Evolutionary conservation across 2,329 filamentous ascomycete species (phyloP).

Genomic region (Trichoderma sp.): DNA sequence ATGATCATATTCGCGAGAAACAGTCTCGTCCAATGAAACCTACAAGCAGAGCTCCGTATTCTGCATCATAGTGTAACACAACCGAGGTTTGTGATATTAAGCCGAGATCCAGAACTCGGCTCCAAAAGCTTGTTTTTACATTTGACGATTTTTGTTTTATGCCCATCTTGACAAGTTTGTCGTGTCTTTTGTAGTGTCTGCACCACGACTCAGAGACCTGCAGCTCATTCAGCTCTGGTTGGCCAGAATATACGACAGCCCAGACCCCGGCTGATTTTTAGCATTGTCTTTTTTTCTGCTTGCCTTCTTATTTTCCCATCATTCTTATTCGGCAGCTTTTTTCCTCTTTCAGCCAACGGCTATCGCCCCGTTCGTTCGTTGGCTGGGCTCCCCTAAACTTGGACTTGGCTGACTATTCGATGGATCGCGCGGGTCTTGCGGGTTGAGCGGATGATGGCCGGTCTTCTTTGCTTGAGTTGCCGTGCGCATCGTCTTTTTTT

Average conservation of each 20-base stretch:
- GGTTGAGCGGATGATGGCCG: not conserved
- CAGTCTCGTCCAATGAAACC: not conserved
- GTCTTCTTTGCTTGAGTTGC: too few species aligned
- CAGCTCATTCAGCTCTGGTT: not conserved
- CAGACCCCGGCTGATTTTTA: not conserved
- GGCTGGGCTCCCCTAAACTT: not conserved
- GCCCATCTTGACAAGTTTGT: not conserved
- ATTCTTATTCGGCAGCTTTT: not conserved
- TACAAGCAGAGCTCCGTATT: not conserved
- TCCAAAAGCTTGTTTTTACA: not conserved
- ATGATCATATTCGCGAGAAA: not conserved
- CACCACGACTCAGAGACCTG: not conserved
- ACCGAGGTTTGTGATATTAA: not conserved
- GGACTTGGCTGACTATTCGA: not conserved
- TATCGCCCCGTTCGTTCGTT: not conserved
- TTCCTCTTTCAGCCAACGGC: conserved; percentile 3
- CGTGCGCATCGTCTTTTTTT: not conserved
- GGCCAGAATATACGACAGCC: not conserved
- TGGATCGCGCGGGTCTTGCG: not conserved
- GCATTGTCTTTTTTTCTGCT: not conserved
- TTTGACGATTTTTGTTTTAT: not conserved
- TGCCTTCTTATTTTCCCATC: not conserved
- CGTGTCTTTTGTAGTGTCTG: not conserved
- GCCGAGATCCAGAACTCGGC: not conserved
- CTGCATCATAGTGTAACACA: not conserved